Evolutionary conservation across 1,139 yeast genomes (phyloP), one percentile per base, ranked within the genome.

Genomic region (Casaregolazyma lundiana): DNA sequence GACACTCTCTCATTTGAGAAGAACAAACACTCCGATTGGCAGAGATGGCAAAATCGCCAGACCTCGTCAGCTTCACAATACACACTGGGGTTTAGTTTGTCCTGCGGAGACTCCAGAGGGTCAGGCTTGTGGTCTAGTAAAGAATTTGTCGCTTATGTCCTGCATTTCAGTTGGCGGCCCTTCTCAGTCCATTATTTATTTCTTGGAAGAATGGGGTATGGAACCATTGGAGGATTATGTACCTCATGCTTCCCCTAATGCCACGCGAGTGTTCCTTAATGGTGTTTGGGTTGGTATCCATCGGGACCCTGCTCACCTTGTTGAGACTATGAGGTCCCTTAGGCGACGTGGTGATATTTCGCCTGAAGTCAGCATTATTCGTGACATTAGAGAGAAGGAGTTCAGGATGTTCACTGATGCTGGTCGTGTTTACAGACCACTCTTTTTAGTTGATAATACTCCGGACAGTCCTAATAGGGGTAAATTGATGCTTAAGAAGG

Each of bases 71-170:
- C 77, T 92, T 62, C 99, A 94, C 71, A 94, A 94, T 66, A 92
- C 98, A 22, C 99, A 94, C 72, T 94, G 98, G 98, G 99, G 99
- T 62, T 78, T 92, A 62, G 98, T 92, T 38, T 92, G 99, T 70
- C 98, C 99, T 40, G 98, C 99, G 20, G 99, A 92, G 69, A 92
- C 99, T 13, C 99, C 99, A 2, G 99, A 92, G 75, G 99, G 99
- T 63, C 98, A 92, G 72, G 98, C 99, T 43, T 92, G 99, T 85
- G 99, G 99, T 61, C 76, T 92, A 67, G 98, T 94, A 48, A 92
- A 92, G 73, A 92, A 92, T 67, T 75, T 92, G 65, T 89, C 97
- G 0, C 75, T 92, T 59, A 90, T 94, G 97, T 80, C 97, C 1
- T 89, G 97, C 74, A 89, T 92, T 49, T 92, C 98, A 22, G 98